These are phyloP conservation scores for Apiosordaria backusii DNA, from an alignment of 495 filamentous ascomycete genomes.

Conservation along the genomic window DNA sequence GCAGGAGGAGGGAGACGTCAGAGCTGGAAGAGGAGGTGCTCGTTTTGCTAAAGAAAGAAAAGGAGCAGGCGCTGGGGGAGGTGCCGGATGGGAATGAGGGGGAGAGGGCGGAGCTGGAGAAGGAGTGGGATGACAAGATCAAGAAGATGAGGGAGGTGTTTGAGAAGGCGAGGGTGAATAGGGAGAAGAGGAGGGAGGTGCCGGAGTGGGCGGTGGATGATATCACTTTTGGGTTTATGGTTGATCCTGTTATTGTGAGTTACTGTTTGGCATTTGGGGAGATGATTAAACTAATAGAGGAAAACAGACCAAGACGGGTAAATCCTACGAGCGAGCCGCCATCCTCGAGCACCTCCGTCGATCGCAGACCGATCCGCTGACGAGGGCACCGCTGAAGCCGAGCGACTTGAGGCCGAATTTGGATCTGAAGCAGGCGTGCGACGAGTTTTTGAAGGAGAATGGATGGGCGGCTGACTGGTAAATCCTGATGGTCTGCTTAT, in stretches of 20 bases:
- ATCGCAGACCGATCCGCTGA: constrained; percentile 74
- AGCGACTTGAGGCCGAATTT: constrained; percentile 81
- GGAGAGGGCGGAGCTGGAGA: constrained; percentile 46
- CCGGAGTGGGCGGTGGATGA: constrained; percentile 86
- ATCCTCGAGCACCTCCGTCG: constrained; percentile 81
- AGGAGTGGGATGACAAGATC: constrained; percentile 59
- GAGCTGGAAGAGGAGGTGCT: constrained; percentile 57
- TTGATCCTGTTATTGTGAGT: constrained; percentile 78
- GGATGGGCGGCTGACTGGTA: constrained; percentile 95
- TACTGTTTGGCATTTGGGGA: background rate
- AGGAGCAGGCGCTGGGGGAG: constrained; percentile 27
- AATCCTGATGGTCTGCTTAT: background rate
- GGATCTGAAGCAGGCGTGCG: constrained; percentile 76
- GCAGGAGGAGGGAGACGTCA: constrained; percentile 40
- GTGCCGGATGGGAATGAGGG: constrained; percentile 41
- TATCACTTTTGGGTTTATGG: constrained; percentile 89
- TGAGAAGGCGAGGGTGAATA: constrained; percentile 49
- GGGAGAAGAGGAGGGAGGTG: constrained; percentile 61
- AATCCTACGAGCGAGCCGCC: constrained; percentile 85
- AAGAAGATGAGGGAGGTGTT: constrained; percentile 57
- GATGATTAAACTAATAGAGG: constrained; percentile 18
- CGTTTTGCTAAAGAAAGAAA: constrained; percentile 35
- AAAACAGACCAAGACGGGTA: constrained; percentile 70
- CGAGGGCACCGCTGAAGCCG: constrained; percentile 64
- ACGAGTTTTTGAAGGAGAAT: constrained; percentile 78